Base-by-base conservation (phyloP, 331 rosid genomes). In the Quercus tomentella region DNA sequence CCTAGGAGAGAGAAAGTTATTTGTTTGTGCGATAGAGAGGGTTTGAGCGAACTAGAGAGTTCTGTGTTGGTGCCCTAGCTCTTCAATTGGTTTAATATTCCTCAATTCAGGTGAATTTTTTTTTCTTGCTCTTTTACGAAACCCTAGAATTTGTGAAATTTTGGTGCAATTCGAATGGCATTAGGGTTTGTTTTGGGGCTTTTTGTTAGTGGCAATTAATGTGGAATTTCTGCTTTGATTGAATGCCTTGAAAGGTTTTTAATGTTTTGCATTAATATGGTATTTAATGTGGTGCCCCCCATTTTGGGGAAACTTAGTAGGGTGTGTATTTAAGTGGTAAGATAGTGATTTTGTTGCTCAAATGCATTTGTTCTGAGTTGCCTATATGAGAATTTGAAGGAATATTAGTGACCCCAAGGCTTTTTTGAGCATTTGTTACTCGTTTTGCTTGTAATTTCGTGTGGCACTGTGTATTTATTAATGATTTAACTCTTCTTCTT, bases 91-190 rank as follows among this genome's bases (percentile, higher is more conserved):
- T 74, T 33, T 30, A 66, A 33, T 82, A 75, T 60, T 76, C 63
- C 63, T 57, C 56, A 81, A 78, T 80, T 82, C 90, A 96, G 98
- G 98, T 93, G 37, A 90, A 77, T 80, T 52, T 54, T 71, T 79
- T 49, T 49, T 49, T 12, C 3, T 49, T 11, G 17, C 80, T 71
- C 68, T 79, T 28, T 66, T 54, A 22, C 79, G 52, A 86, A 96
- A 96, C 99, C 99, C 99, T 96, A 93, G 97, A 93, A 80, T 88
- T 83, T 72, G 55, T 75, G 33, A 82, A 87, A 30, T 73, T 87
- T 88, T 76, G 58, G 58, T 67, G 78, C 84, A 72, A 77, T 65
- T 86, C 77, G 80, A 58, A 82, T 67, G 84, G 71, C 66, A 79
- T 89, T 96, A 82, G 92, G 94, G 90, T 78, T 88, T 86, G 22